Evolutionary conservation across 1,139 yeast genomes (phyloP), one percentile per base, ranked within the genome.

Genomic region (Protomyces inouyei): DNA sequence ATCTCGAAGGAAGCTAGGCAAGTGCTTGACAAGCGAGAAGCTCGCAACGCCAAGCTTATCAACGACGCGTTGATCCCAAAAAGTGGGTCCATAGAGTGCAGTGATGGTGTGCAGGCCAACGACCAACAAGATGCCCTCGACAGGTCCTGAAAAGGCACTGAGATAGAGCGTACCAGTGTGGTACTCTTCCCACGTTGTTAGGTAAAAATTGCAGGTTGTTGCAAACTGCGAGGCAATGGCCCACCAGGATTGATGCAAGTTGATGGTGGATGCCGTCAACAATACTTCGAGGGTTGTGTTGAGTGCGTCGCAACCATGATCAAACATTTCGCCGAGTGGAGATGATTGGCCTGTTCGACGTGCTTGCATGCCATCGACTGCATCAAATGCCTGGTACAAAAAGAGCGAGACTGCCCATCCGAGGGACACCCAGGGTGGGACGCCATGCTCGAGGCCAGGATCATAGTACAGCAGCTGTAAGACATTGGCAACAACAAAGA

Each of bases 321-420:
- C 95, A 72, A 87, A 87, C 68, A 87, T 79, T 74, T 87, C 93
- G 16, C 93, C 95, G 69, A 87, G 78, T 1, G 95, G 93, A 2
- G 91, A 88, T 66, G 86, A 81, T 72, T 87, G 88, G 36, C 88
- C 88, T 0, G 93, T 87, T 70, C 83, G 74, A 69, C 95, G 80
- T 38, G 65, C 60, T 55, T 25, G 95, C 95, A 74, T 87, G 93
- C 71, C 86, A 84, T 10, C 95, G 92, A 73, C 87, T 92, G 72
- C 90, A 75, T 87, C 95, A 78, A 87, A 86, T 0, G 95, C 87
- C 73, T 87, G 93, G 76, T 87, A 87, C 82, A 86, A 82, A 73
- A 87, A 84, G 67, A 87, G 79, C 1, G 89, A 87, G 70, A 83
- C 76, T 1, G 88, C 92, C 72, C 85, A 85, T 70, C 84, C 79